Percentiles rank a stretch among this genome's conserved stretches.
Evolutionary conservation across 2,329 filamentous ascomycete species (phyloP).

Genomic region (Gnomoniopsis smithogilvyi): DNA sequence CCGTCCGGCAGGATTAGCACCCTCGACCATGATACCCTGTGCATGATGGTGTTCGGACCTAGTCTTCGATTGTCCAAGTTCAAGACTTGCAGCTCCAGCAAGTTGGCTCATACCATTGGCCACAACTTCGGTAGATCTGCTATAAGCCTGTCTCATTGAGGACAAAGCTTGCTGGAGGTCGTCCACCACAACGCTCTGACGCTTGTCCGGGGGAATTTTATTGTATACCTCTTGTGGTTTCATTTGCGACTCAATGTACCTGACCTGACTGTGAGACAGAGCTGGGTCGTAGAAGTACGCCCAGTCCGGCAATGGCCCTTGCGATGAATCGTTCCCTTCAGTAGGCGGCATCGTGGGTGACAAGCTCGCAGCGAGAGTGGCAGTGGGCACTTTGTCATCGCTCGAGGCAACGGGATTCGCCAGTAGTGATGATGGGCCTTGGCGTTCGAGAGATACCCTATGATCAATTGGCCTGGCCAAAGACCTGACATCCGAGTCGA

Average conservation of each 20-base stretch:
- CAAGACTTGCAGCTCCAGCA: neutral
- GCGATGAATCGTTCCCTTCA: too few species aligned
- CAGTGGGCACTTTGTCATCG: too few species aligned
- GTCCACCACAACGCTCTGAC: neutral
- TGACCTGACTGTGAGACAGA: neutral
- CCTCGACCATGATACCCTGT: neutral
- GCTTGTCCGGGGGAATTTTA: neutral
- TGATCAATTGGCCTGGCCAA: too few species aligned
- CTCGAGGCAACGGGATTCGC: too few species aligned
- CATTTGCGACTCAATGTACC: neutral
- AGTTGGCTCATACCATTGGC: neutral
- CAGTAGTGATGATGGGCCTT: too few species aligned
- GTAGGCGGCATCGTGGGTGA: too few species aligned
- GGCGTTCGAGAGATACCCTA: too few species aligned
- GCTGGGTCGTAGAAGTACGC: neutral
- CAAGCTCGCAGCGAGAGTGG: too few species aligned
- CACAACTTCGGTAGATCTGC: neutral
- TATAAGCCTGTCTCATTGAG: neutral
- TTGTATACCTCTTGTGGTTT: neutral
- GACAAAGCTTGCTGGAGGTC: neutral
- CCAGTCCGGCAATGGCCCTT: neutral
- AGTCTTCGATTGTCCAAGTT: neutral
- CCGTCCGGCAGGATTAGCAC: neutral
- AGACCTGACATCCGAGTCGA: too few species aligned
- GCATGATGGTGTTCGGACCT: neutral